These are phyloP conservation scores for Pseudocohnilembus persalinus DNA, from an alignment of 169 alveolate species.

Conservation along the genomic window DNA sequence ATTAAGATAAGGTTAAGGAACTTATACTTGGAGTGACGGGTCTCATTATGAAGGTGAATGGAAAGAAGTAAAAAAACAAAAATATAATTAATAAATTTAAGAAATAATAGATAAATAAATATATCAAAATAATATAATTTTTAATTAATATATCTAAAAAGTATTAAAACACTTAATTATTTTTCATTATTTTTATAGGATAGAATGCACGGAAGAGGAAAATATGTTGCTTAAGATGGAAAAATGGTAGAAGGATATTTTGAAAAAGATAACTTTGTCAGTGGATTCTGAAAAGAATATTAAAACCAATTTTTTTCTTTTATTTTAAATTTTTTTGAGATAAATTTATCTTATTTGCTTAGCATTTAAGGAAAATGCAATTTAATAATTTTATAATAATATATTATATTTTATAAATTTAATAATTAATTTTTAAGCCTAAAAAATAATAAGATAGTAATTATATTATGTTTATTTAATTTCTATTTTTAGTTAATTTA, in stretches of 20 bases:
- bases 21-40: slow-evolving; percentile 43
- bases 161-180: background rate
- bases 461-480: no score
- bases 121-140: background rate
- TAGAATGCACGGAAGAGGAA: slow-evolving; percentile 45
- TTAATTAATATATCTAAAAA: no score
- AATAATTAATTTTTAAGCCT: no score
- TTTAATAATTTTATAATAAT: no score
- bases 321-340: no score
- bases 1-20: slow-evolving; percentile 45
- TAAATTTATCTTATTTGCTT: no score
- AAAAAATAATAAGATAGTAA: no score
- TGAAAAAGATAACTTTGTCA: slow-evolving; percentile 43
- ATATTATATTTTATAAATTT: no score
- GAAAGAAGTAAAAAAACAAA: slow-evolving; percentile 21
- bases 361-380: no score
- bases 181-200: slow-evolving; percentile 7
- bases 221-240: slow-evolving; percentile 38
- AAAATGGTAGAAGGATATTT: slow-evolving; percentile 36
- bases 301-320: background rate
- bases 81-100: background rate
- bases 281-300: slow-evolving; percentile 27
- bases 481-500: no score
- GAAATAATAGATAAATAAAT: background rate
- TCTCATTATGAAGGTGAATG: slow-evolving; percentile 46